Percentiles rank a stretch among this genome's conserved stretches.
phyloP scores from a whole-genome alignment of 345 rosid genomes.

The Aurinia saxatilis region DNA sequence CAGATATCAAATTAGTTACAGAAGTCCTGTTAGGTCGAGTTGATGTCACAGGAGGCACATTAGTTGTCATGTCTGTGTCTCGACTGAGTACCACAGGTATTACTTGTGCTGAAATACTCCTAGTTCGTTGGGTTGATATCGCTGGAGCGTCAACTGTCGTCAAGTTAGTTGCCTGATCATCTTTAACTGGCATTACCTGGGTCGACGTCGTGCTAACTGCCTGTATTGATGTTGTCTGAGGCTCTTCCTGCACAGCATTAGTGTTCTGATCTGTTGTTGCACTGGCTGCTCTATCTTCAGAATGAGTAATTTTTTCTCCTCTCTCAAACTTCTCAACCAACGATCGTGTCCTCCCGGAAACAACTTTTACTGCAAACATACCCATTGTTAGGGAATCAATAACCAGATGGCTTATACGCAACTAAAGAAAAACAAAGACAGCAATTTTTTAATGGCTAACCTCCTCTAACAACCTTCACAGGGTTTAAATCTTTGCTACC shows the following conservation, averaged over 20 bases:
- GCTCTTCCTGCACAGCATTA: conserved; percentile 17
- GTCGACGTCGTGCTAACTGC: conserved; percentile 9
- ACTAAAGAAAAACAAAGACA: conserved; percentile 4
- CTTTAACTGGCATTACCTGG: conserved; percentile 14
- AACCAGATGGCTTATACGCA: conserved; percentile 3
- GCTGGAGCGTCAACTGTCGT: conserved; percentile 18
- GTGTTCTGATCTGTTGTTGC: conserved; percentile 15
- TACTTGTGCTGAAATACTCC: conserved; percentile 18
- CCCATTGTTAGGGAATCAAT: conserved; percentile 23
- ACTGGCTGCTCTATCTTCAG: conserved; percentile 36
- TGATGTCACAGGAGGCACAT: conserved; percentile 14
- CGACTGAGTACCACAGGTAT: conserved; percentile 31
- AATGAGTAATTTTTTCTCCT: conserved; percentile 37
- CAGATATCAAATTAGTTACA: not conserved
- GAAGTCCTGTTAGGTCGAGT: conserved; percentile 9
- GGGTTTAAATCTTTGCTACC: conserved; percentile 35
- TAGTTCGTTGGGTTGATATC: conserved; percentile 18
- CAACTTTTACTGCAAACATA: conserved; percentile 74
- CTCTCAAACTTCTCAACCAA: conserved; percentile 94
- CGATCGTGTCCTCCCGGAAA: conserved; percentile 78
- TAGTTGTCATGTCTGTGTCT: conserved; percentile 17
- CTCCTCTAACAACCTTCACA: conserved; percentile 88
- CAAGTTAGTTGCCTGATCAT: conserved; percentile 20
- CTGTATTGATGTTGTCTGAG: conserved; percentile 7
- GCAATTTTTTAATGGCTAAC: conserved; percentile 37